These are phyloP conservation scores for Cladophialophora psammophila DNA, from an alignment of 2,329 filamentous ascomycete genomes.

Conservation along the genomic window DNA sequence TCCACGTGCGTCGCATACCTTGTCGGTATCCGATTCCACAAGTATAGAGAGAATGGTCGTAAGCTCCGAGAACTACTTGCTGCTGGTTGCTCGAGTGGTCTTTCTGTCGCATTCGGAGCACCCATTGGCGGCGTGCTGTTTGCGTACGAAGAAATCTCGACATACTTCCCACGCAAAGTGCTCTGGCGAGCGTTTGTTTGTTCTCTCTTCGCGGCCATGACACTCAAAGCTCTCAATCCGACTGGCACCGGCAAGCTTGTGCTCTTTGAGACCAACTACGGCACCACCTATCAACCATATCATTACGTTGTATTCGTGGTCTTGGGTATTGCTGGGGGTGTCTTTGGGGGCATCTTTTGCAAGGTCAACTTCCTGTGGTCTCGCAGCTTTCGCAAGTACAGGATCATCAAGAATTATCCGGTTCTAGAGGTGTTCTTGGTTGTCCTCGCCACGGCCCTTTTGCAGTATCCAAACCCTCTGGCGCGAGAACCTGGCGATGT, in stretches of 20 bases:
- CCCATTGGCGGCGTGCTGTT: slow-evolving; percentile 69
- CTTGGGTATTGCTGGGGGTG: slow-evolving; percentile 63
- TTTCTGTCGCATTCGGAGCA: slow-evolving; percentile 68
- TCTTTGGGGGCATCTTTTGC: slow-evolving; percentile 67
- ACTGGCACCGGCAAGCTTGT: slow-evolving; percentile 67
- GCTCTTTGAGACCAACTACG: slow-evolving; percentile 67
- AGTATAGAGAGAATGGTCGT: slow-evolving; percentile 64
- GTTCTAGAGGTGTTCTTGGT: slow-evolving; percentile 65
- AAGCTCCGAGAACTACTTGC: slow-evolving; percentile 67
- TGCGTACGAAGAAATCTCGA: slow-evolving; percentile 67
- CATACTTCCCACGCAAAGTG: slow-evolving; percentile 66
- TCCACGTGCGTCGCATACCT: slow-evolving; percentile 65
- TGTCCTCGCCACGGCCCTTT: slow-evolving; percentile 59
- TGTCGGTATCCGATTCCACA: slow-evolving; percentile 60
- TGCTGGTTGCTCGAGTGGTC: slow-evolving; percentile 64
- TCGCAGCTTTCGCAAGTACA: slow-evolving; percentile 60
- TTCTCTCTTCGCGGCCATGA: slow-evolving; percentile 62
- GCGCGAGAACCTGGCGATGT: slow-evolving; percentile 63
- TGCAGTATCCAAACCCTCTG: slow-evolving; percentile 65
- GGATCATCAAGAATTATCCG: slow-evolving; percentile 62
- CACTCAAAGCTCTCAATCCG: slow-evolving; percentile 65
- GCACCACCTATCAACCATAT: slow-evolving; percentile 60
- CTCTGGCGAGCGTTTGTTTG: slow-evolving; percentile 67
- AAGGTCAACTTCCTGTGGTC: slow-evolving; percentile 65
- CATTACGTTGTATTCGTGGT: slow-evolving; percentile 66